Evolutionary conservation across 225 moss, liverwort and hornwort species (phyloP), one percentile per base, ranked within the genome.

Genomic region (Bryoerythrophyllum caledonicum): DNA sequence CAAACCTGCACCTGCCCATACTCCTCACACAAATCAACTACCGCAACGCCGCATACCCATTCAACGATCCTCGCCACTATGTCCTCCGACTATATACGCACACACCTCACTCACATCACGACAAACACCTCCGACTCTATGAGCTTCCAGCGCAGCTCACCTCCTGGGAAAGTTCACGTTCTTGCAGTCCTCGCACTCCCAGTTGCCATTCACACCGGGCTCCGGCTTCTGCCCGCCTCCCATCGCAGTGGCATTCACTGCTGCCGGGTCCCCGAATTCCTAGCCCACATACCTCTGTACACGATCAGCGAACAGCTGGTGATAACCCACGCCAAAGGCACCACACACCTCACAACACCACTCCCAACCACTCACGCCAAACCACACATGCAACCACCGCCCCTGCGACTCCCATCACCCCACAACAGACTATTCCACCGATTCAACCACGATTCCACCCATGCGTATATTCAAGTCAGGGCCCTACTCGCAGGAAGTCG

Each of bases 261-360:
- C 97, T 74, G 97, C 97, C 56, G 97, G 97, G 68, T 99, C 97
- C 80, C 97, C 97, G 78, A 94, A 99, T 85, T 99, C 97, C 97
- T 99, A 87, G 77, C 77, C 79, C 82, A 85, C 84, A 84, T 81
- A 81, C 81, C 84, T 81, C 84, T 84, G 84, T 81, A 78, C 84
- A 81, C 79, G 82, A 81, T 85, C 84, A 84, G 84, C 81, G 71
- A 78, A 84, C 61, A 81, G 71, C 57, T 81, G 60, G 78, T 84
- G 74, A 84, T 71, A 74, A 81, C 80, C 84, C 71, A 78, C 56
- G 71, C 81, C 74, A 78, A 76, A 55, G 37, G 60, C 48, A 70
- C 52, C 8, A 6, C 14, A 7, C 35, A n/a, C 1, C 32, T 38
- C 40, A 8, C 65, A 25, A 30, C 21, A 23, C 30, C 10, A 10